Percentiles rank a stretch among this genome's conserved stretches.
These are phyloP conservation scores for Penstemon davidsonii DNA, from an alignment of 257 asterid genomes.

Conservation along the genomic window DNA sequence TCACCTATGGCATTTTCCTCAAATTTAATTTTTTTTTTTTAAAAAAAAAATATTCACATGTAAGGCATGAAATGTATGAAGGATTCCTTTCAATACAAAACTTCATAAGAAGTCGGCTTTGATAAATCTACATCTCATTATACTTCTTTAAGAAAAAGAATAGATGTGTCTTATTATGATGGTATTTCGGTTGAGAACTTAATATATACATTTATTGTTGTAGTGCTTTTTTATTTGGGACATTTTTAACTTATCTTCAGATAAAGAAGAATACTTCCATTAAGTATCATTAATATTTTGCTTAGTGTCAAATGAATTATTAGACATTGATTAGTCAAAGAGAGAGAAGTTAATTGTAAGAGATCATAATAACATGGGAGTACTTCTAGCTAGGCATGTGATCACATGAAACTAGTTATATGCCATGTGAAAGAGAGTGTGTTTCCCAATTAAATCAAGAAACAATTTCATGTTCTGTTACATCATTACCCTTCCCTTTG, in stretches of 20 bases:
- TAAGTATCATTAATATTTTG: slow-evolving; percentile 10
- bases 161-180: too few species aligned
- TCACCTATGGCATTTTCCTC: slow-evolving; percentile 20
- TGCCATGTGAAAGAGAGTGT: slow-evolving; percentile 57
- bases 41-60: neutral
- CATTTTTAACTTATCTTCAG: neutral
- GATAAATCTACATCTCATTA: neutral
- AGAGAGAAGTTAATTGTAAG: slow-evolving; percentile 24
- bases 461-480: slow-evolving; percentile 19
- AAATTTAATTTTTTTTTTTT: neutral
- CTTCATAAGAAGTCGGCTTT: too few species aligned
- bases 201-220: neutral
- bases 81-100: too few species aligned
- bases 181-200: neutral
- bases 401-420: slow-evolving; percentile 54
- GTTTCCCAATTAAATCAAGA: slow-evolving; percentile 43
- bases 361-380: slow-evolving; percentile 48
- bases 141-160: neutral
- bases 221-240: neutral
- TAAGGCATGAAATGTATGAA: too few species aligned
- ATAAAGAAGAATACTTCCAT: neutral
- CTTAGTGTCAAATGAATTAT: slow-evolving; percentile 30
- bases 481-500: slow-evolving; percentile 31
- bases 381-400: slow-evolving; percentile 56
- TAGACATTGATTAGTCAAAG: slow-evolving; percentile 43